A percentile compares a stretch with the other conserved stretches of the same genome.
Conservation (phyloP, 805 yeast species). For the Lachancea lanzarotensis region DNA sequence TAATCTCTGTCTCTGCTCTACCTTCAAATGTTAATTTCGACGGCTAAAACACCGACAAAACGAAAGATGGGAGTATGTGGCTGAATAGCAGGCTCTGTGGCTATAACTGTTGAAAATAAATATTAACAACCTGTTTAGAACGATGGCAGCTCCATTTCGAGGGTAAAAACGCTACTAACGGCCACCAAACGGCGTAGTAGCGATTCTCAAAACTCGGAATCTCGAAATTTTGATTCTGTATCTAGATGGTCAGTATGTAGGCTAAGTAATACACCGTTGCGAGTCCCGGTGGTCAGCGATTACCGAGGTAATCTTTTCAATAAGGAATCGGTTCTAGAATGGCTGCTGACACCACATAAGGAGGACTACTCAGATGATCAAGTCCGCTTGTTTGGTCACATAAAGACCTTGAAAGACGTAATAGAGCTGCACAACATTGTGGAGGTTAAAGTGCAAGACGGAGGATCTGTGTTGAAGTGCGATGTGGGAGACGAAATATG, state of each 20-base stretch:
- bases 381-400: constrained; percentile 28
- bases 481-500: constrained; percentile 28
- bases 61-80: constrained; percentile 8
- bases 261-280: constrained; percentile 38
- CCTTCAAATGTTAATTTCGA: not conserved
- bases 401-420: constrained; percentile 39
- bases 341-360: constrained; percentile 37
- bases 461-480: constrained; percentile 10
- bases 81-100: not conserved
- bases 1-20: not conserved
- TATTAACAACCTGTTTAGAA: constrained; percentile 29
- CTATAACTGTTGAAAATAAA: not conserved
- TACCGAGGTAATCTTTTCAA: constrained; percentile 58
- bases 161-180: constrained; percentile 40
- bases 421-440: constrained; percentile 36
- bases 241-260: constrained; percentile 45
- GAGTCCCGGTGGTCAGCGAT: constrained; percentile 59
- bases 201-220: constrained; percentile 14
- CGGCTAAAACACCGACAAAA: not conserved
- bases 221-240: constrained; percentile 18
- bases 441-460: constrained; percentile 9
- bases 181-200: constrained; percentile 24
- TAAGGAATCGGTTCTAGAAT: constrained; percentile 56
- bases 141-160: constrained; percentile 71
- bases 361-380: constrained; percentile 26